Evolutionary conservation across 257 asterid species (phyloP).

Genomic region (Solanum sitiens): DNA sequence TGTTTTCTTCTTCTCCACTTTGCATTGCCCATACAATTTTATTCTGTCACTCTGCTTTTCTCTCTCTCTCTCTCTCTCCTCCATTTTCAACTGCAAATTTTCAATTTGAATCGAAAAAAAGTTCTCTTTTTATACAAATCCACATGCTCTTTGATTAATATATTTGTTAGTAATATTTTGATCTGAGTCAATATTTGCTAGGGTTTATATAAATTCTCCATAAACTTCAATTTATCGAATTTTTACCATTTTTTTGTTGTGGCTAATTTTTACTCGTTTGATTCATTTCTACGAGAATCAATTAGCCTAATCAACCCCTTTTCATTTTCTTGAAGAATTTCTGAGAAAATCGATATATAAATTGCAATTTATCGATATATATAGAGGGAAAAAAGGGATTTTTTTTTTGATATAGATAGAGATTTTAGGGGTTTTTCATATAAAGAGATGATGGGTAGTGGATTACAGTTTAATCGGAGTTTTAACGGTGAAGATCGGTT

Average conservation of each 20-base stretch:
- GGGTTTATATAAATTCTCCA: constrained; percentile 14
- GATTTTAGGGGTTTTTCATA: constrained; percentile 20
- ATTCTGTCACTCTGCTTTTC: background rate
- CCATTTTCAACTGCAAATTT: background rate
- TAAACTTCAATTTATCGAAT: background rate
- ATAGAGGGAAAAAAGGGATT: background rate
- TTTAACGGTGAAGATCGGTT: constrained; percentile 76
- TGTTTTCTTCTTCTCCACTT: constrained; percentile 2
- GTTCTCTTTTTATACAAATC: constrained; percentile 2
- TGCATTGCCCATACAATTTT: constrained; percentile 1
- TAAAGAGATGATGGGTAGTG: constrained; percentile 69
- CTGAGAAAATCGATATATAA: background rate
- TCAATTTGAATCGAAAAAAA: background rate
- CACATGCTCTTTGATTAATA: constrained; percentile 1
- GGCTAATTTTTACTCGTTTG: background rate
- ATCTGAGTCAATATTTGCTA: constrained; percentile 3
- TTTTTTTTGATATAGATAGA: constrained; percentile 4
- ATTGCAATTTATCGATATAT: background rate
- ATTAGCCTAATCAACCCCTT: background rate
- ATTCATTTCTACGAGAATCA: background rate
- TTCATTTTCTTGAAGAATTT: background rate
- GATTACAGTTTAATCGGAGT: constrained; percentile 79
- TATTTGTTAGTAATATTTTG: background rate
- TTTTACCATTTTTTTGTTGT: background rate
- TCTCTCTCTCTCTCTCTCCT: background rate